A percentile compares a stretch with the other conserved stretches of the same genome.
Evolutionary conservation across 1,139 yeast species (phyloP).

Genomic region (Yamadazyma sp.): DNA sequence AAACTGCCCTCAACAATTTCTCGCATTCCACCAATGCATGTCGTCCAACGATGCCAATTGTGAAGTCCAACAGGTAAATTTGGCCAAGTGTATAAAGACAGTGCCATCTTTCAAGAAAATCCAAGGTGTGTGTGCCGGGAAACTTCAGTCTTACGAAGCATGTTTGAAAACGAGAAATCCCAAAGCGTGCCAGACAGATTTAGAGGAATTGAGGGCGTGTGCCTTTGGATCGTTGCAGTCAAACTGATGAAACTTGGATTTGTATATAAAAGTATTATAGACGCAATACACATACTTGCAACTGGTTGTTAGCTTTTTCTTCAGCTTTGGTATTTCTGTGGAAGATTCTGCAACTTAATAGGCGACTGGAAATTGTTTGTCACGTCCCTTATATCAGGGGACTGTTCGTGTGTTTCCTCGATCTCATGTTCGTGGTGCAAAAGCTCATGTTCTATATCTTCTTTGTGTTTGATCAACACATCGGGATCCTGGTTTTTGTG

Average conservation of each 20-base stretch:
- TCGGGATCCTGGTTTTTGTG: conserved; percentile 85
- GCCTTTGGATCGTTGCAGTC: conserved; percentile 23
- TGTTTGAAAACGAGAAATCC: conserved; percentile 48
- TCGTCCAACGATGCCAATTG: conserved; percentile 49
- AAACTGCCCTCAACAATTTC: conserved; percentile 63
- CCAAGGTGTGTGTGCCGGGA: conserved; percentile 55
- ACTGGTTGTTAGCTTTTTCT: not conserved
- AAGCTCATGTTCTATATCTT: conserved; percentile 86
- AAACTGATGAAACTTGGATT: too few species aligned
- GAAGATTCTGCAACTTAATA: conserved; percentile 38
- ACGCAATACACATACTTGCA: not conserved
- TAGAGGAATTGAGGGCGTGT: conserved; percentile 36
- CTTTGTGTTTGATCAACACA: conserved; percentile 75
- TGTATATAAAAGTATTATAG: conserved; percentile 2
- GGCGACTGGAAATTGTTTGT: conserved; percentile 31
- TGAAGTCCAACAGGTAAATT: conserved; percentile 45
- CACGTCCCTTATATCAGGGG: conserved; percentile 42
- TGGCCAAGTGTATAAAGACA: conserved; percentile 57
- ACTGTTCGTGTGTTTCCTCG: conserved; percentile 60
- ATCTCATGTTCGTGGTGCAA: conserved; percentile 86
- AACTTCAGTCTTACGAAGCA: conserved; percentile 58
- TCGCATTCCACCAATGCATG: conserved; percentile 67
- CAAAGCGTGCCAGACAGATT: conserved; percentile 35
- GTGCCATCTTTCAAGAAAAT: conserved; percentile 69
- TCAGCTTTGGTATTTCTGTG: conserved; percentile 29